A percentile compares a stretch with the other conserved stretches of the same genome.
These are phyloP conservation scores for Podila minutissima DNA, from an alignment of 192 early-diverging fungal species.

Conservation along the genomic window DNA sequence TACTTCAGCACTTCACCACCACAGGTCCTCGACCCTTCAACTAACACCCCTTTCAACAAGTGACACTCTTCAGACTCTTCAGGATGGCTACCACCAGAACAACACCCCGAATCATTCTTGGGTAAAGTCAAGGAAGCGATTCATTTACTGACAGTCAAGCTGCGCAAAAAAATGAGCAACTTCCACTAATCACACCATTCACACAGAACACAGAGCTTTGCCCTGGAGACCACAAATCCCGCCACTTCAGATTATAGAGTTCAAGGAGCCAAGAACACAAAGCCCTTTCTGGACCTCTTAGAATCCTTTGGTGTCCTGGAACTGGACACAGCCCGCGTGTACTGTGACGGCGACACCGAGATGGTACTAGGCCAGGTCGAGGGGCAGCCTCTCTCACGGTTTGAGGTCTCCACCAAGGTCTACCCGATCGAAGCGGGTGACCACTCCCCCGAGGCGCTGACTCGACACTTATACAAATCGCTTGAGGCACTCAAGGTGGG, in stretches of 20 bases:
- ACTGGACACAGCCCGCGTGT: conserved; percentile 22
- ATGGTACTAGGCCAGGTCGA: conserved; percentile 5
- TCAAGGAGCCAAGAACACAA: conserved; percentile 11
- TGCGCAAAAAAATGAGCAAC: neutral
- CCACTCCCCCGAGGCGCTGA: conserved; percentile 56
- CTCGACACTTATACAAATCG: conserved; percentile 17
- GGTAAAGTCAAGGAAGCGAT: neutral
- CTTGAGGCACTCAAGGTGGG: conserved; percentile 55
- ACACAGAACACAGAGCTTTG: conserved; percentile 17
- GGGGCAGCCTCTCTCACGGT: conserved; percentile 15
- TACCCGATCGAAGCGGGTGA: conserved; percentile 58
- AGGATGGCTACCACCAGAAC: neutral
- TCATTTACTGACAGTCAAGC: neutral
- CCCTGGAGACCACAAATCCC: conserved; percentile 8
- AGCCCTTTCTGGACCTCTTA: conserved; percentile 10
- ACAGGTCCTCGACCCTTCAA: too few relatives aligned
- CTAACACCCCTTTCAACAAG: too few relatives aligned
- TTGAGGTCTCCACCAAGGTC: conserved; percentile 62
- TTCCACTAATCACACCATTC: neutral
- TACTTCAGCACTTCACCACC: too few relatives aligned
- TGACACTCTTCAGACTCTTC: too few relatives aligned
- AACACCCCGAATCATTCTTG: conserved; percentile 17
- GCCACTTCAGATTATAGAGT: conserved; percentile 16
- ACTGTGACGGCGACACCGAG: conserved; percentile 32
- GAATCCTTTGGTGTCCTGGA: conserved; percentile 16